Base-by-base conservation (phyloP, 2,329 filamentous ascomycete species). In the Microsporum audouinii region DNA sequence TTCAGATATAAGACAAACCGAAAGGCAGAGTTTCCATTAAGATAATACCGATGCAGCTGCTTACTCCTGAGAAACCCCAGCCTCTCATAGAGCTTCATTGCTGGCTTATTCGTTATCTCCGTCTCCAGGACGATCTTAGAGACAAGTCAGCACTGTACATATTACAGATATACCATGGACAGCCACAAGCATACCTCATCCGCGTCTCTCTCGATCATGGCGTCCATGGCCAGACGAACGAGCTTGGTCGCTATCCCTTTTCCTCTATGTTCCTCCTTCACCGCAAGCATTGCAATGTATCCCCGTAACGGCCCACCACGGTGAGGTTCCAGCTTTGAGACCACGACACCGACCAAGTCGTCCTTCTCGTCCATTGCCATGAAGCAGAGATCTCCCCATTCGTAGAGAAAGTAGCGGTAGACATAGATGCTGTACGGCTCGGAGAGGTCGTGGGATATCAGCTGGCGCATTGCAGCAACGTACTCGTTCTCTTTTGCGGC, bases 351-450 rank as follows among this genome's bases (percentile, higher is more conserved):
- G 63, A 96, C 83, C 61, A 99, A 83, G 59, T 71, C 66, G 43
- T 71, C 61, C 27, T 72, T 65, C 64, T 88, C 80, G 51, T 81
- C 78, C 64, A 82, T 75, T 41, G 79, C 77, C 85, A 97, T 89
- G 75, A 90, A 97, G 75, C 94, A 99, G n/a, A 99, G 78, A 71
- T 97, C 88, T 3, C 89, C 88, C 94, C 94, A 99, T 82, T 97
- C 91, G 71, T 95, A 96, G 17, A 99, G 79, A 69, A 99, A 99
- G 74, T 99, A 99, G 36, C 94, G 86, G 75, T 97, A 99, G 62
- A 99, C 94, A 77, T 99, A 99, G 72, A 99, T 97, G 76, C 92
- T 97, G 74, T 99, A 99, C 1, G 94, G 94, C 74, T 99, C 94
- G 67, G 92, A 97, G 57, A 99, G 82, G 72, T 97, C 94, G 70